A percentile compares a stretch with the other conserved stretches of the same genome.
These are phyloP conservation scores for Pleurozium schreberi DNA, from an alignment of 225 moss, liverwort and hornwort genomes.

Conservation along the genomic window DNA sequence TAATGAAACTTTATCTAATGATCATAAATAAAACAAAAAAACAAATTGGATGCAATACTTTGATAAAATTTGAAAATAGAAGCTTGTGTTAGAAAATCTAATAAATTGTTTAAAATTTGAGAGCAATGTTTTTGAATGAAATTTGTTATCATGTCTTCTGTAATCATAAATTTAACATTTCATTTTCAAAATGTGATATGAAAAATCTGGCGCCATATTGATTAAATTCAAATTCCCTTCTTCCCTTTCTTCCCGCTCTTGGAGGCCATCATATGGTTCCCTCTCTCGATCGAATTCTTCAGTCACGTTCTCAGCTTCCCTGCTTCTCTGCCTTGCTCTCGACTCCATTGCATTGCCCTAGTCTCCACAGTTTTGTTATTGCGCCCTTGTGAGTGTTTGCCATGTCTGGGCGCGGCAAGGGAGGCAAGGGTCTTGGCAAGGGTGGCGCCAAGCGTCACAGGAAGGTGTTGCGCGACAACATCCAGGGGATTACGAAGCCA, in stretches of 20 bases:
- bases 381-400: background rate
- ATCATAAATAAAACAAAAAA: background rate
- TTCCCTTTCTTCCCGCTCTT: background rate
- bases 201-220: background rate
- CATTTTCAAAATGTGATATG: background rate
- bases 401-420: slow-evolving; percentile 12
- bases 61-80: background rate
- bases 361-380: too few relatives aligned
- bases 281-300: too few relatives aligned
- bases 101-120: background rate
- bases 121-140: background rate
- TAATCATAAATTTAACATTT: background rate
- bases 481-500: background rate
- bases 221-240: background rate
- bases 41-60: background rate
- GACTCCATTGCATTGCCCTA: accelerated
- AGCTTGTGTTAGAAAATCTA: background rate
- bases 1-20: background rate
- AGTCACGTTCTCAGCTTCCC: accelerated
- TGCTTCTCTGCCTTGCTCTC: accelerated
- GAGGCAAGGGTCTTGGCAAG: slow-evolving; percentile 8
- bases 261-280: background rate
- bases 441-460: slow-evolving; percentile 12
- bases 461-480: slow-evolving; percentile 10
- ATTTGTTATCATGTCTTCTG: background rate